phyloP scores from a whole-genome alignment of 345 rosid genomes.

The Eucalyptus erythrocorys region DNA sequence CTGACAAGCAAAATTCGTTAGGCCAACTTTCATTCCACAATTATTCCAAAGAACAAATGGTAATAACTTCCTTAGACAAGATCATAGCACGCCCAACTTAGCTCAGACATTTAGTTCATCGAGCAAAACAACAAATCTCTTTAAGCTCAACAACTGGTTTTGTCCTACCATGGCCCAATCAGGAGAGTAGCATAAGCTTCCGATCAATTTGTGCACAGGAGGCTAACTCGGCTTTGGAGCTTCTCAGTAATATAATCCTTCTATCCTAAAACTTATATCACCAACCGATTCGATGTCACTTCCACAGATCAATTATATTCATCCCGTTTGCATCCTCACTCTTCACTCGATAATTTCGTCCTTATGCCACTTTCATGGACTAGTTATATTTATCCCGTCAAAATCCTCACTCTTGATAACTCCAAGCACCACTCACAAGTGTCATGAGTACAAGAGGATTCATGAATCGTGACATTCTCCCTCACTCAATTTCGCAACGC shows the following conservation, averaged over 20 bases:
- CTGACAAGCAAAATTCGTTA: rapidly evolving
- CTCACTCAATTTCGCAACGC: too few relatives aligned
- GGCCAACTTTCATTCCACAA: too few relatives aligned
- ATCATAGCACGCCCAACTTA: rapidly evolving
- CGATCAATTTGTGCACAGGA: rapidly evolving
- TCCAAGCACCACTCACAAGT: too few relatives aligned
- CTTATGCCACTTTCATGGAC: too few relatives aligned
- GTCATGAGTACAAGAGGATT: too few relatives aligned
- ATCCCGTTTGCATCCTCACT: rapidly evolving
- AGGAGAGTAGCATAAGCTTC: rapidly evolving
- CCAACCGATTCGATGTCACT: rapidly evolving
- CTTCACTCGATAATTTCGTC: rapidly evolving
- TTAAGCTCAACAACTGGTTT: too few relatives aligned
- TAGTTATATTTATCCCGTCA: rapidly evolving
- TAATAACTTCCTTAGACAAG: rapidly evolving
- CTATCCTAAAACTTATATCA: rapidly evolving
- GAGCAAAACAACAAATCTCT: rapidly evolving
- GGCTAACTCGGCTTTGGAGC: too few relatives aligned
- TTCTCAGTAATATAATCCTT: rapidly evolving
- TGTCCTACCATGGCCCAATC: rapidly evolving
- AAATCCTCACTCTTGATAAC: too few relatives aligned
- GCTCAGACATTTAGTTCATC: rapidly evolving
- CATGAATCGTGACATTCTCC: too few relatives aligned
- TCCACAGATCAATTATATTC: too few relatives aligned
- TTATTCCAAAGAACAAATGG: too few relatives aligned